Evolutionary conservation across 768 basidiomycete genomes (phyloP), one percentile per base, ranked within the genome.

Genomic region (Collybiopsis luxurians): DNA sequence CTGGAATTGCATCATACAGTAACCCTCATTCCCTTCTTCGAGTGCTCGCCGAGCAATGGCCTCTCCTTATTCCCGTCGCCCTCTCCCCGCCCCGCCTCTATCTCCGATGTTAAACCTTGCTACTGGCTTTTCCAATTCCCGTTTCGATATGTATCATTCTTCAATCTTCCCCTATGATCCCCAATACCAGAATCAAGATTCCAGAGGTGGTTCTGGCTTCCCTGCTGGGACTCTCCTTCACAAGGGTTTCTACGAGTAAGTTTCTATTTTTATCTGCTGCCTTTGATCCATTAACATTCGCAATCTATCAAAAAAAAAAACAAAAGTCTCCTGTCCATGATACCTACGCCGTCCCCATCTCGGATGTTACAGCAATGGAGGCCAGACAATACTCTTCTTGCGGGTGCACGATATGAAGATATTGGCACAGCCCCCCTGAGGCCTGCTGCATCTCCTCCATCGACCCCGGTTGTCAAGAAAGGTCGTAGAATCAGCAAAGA

Each of bases 201-300:
- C 76, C 56, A 72, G 73, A 31, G 64, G 34, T 24, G 19, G 74
- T n/a, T 77, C 77, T 30, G 76, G 80, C 56, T 71, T 87, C 60
- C 84, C 84, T 53, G 80, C 79, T 13, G 89, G 87, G 26, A 89
- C 89, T 6, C 73, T 92, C 52, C 75, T 93, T 38, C 91, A 94
- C 80, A 88, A 90, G 61, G 92, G 90, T n/a, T 92, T 92, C 77
- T 93, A 91, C 71, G 89, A 92, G 50, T 51, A 26, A 21, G 50
- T 21, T 23, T 31, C 23, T 0, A 13, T 31, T 11, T 21, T 11
- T 11, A n/a, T 13, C 13, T 34, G 12, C 6, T 34, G 13, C 31
- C 13, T 30, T 17, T 17, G 12, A 24, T 28, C 27, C 26, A 3
- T 28, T 47, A 13, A 28, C 21, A 19, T n/a, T n/a, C n/a, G n/a